Evolutionary conservation across 768 basidiomycete genomes (phyloP).

Genomic region (Cubamyces lactineus): DNA sequence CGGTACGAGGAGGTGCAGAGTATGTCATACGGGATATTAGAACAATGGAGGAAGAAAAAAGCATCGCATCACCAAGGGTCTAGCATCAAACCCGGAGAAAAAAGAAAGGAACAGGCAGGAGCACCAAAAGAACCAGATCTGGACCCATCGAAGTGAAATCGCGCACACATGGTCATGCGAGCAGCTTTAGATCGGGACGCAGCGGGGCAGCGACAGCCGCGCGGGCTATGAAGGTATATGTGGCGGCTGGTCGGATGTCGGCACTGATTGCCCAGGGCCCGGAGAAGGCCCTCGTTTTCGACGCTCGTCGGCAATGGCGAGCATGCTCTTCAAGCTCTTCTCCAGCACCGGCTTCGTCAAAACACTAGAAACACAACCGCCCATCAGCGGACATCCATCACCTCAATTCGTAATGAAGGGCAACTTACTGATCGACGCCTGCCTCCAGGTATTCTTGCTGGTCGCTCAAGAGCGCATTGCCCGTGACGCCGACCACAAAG

Average conservation of each 20-base stretch:
- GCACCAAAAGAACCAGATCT: no score
- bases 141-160: not conserved
- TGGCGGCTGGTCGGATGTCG: conserved; percentile 9
- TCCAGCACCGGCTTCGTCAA: conserved; percentile 81
- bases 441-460: conserved; percentile 78
- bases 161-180: not conserved
- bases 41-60: no score
- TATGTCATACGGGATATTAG: no score
- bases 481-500: conserved; percentile 81
- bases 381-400: conserved; percentile 3
- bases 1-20: no score
- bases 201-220: not conserved
- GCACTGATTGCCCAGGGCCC: not conserved
- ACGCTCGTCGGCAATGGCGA: conserved; percentile 47
- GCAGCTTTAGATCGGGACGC: not conserved
- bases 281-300: conserved; percentile 29
- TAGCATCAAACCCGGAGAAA: no score
- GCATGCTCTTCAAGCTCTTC: conserved; percentile 47
- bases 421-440: conserved; percentile 70
- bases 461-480: conserved; percentile 48
- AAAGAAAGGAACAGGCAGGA: no score
- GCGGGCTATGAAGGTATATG: conserved; percentile 1
- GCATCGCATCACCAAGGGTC: no score
- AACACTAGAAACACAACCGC: conserved; percentile 46
- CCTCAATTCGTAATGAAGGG: not conserved